Evolutionary conservation across 495 filamentous ascomycete genomes (phyloP), one percentile per base, ranked within the genome.

Genomic region (Tuber borchii): DNA sequence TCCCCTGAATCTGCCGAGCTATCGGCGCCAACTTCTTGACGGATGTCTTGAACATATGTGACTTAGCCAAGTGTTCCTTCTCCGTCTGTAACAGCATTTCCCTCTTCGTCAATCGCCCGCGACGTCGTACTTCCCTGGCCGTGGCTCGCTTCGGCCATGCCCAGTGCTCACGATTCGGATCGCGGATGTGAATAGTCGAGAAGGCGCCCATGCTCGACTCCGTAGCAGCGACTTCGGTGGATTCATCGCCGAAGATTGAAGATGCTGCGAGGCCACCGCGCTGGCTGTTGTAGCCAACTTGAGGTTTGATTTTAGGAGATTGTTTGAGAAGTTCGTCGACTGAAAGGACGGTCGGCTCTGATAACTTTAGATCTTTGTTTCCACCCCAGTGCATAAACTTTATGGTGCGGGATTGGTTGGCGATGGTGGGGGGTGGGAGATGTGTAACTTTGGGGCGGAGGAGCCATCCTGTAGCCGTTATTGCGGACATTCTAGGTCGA

Each of bases 21-120:
- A 99, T 84, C 26, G 90, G 88, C 6, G 89, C 90, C 71, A 99
- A 87, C 87, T 98, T 98, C 89, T 97, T 97, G 71, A 92, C 84
- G 20, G 89, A 91, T 0, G 95, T 97, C 82, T 93, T 90, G 76
- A 97, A 85, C 78, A 86, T 87, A 34, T 90, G 87, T 71, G 89
- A 91, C 81, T 89, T 90, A 81, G 86, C 87, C 2, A 88, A 80
- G 68, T 88, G 85, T 82, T 91, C 86, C 75, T 93, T 87, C 86
- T 99, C 95, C 39, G 92, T 91, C 40, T 89, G 88, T 83, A 89
- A 86, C 71, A 97, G 87, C 68, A 87, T 84, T 74, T 91, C 87
- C 65, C 84, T 83, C 76, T 87, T 87, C 9, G 89, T 88, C 70
- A 97, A 81, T 16, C 90, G 87, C n/a, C 92, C 91, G 44, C 91